These are phyloP conservation scores for Rhizopus arrhizus DNA, from an alignment of 371 early-diverging fungal genomes.

Conservation along the genomic window DNA sequence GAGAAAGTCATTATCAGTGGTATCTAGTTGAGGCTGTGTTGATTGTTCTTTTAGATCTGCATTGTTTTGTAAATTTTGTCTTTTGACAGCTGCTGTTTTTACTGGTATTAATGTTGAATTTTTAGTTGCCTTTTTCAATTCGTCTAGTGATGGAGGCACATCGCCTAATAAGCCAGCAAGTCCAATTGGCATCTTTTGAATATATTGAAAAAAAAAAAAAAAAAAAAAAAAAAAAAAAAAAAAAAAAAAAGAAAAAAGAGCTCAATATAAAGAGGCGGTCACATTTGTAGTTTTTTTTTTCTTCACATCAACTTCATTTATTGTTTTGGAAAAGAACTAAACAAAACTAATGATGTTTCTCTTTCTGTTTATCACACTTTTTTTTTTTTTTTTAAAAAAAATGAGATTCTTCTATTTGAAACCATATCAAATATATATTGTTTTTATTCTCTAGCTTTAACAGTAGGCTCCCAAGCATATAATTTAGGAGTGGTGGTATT, in stretches of 20 bases:
- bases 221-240: no score
- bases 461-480: conserved; percentile 76
- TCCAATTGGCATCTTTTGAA: background rate
- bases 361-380: no score
- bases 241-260: background rate
- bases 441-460: conserved; percentile 50
- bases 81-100: background rate
- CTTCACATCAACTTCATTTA: no score
- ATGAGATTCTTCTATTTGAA: background rate
- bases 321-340: no score
- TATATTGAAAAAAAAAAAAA: no score
- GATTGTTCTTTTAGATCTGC: background rate
- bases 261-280: no score
- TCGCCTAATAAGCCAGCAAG: background rate
- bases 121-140: background rate
- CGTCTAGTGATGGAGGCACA: background rate
- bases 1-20: background rate
- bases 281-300: no score
- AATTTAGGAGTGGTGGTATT: conserved; percentile 86
- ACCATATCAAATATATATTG: background rate
- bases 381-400: no score
- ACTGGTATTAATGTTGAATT: background rate
- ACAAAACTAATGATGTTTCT: no score
- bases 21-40: background rate
- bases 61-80: background rate